Base-by-base conservation (phyloP, 2,329 filamentous ascomycete species). In the Plectosphaerella cucumerina region DNA sequence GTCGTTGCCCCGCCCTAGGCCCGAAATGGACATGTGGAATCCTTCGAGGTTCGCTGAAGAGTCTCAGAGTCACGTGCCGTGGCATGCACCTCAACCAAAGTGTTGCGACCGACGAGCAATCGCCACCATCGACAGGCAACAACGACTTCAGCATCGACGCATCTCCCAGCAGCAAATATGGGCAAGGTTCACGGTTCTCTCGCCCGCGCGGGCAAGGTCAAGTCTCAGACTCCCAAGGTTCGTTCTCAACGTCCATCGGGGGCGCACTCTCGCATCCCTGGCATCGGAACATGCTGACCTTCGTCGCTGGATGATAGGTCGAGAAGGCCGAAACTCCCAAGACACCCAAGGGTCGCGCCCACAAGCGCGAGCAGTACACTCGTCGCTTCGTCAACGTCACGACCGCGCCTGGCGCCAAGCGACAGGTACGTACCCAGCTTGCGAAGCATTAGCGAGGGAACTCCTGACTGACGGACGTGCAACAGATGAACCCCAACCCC, bases 331-430 rank as follows among this genome's bases (percentile, higher is more conserved):
- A 97, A 86, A 96, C 96, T 87, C 81, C 89, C 79, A 97, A 97
- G 88, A 83, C 80, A 65, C 91, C 93, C 72, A 96, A 97, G 86
- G 93, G 92, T 71, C 90, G 93, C 71, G 93, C 92, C 65, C 90
- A 93, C 80, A 97, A 97, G 90, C 86, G 93, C 70, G 85, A 95
- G 74, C 86, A 84, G 74, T 97, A 97, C 85, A 96, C 90, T 66
- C 88, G 92, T 74, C 91, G 93, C 70, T 97, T 97, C 82, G 91
- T 97, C 66, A 97, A 97, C 79, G 91, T 97, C 71, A 93, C 89
- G 69, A 83, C 96, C 78, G 94, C 91, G 61, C 47, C 47, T 17
- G 91, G 90, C 75, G 93, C 93, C 80, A 97, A 97, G 91, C 84
- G 93, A 77, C 97, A 96, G 90, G 90, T 94, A 62, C 26, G 56